Evolutionary conservation across 805 yeast genomes (phyloP).

Genomic region (Candida quercuum): DNA sequence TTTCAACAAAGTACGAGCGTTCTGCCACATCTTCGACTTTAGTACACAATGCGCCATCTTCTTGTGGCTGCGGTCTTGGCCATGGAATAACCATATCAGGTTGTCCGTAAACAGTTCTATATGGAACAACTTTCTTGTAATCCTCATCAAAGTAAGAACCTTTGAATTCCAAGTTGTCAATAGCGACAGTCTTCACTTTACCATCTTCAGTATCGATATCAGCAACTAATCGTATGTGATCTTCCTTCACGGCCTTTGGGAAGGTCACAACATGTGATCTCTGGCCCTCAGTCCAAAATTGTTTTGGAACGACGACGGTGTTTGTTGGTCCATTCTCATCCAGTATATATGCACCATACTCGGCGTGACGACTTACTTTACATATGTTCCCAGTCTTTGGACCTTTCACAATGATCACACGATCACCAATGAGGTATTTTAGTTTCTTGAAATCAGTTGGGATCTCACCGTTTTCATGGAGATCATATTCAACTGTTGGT

Average conservation of each 20-base stretch:
- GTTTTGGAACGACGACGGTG: conserved; percentile 62
- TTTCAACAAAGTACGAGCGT: conserved; percentile 69
- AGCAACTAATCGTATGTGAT: conserved; percentile 70
- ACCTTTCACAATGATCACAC: conserved; percentile 70
- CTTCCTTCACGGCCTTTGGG: conserved; percentile 57
- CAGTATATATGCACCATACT: conserved; percentile 57
- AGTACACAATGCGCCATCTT: conserved; percentile 59
- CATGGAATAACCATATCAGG: conserved; percentile 75
- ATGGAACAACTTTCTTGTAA: conserved; percentile 68
- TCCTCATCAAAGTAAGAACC: conserved; percentile 72
- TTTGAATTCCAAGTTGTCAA: conserved; percentile 62
- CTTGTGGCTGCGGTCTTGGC: conserved; percentile 65
- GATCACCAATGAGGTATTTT: conserved; percentile 69
- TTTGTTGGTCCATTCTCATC: conserved; percentile 64
- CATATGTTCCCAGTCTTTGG: conserved; percentile 70
- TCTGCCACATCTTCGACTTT: conserved; percentile 51
- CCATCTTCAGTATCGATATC: conserved; percentile 66
- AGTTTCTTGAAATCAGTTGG: conserved; percentile 46
- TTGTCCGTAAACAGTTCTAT: conserved; percentile 69
- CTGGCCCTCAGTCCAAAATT: conserved; percentile 69
- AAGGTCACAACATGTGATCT: conserved; percentile 63
- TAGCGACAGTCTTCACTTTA: conserved; percentile 63
- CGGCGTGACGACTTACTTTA: conserved; percentile 53
- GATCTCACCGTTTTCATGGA: conserved; percentile 25
- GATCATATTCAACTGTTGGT: conserved; percentile 26